Evolutionary conservation across 2,329 filamentous ascomycete species (phyloP), one percentile per base, ranked within the genome.

Genomic region (Botrytis hyacinthi): DNA sequence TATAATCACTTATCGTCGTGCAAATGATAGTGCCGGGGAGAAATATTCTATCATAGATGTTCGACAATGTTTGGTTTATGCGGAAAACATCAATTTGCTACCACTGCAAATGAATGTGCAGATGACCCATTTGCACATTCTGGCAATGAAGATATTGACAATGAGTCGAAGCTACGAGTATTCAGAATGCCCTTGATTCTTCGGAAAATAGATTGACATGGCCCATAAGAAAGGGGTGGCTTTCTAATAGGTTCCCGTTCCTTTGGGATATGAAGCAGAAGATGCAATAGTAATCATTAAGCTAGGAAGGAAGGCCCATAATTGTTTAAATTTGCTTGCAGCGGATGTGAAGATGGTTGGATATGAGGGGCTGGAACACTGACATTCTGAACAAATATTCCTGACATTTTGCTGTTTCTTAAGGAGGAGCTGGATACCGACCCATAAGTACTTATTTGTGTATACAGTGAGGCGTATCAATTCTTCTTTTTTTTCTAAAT

Each of bases 261-360:
- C 88, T 40, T 74, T 88, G 4, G 84, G 84, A 0, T 86, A 88
- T 78, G 86, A 86, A 0, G 78, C 68, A 0, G 79, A 83, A 26
- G 87, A 88, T 73, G 78, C 81, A 4, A 83, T 82, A 9, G 84
- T 88, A 0, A 78, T 80, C 5, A 59, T 83, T 29, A 57, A 74
- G 4, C 78, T 84, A 44, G 84, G 84, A 0, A 73, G 77, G n/a
- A 77, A 81, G 20, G 80, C 84, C 0, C 78, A 78, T 1, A 76
- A 77, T 1, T 80, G 81, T 51, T 76, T 88, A 32, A 69, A 76
- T 1, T 76, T 75, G 2, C 74, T 86, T 68, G 83, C 82, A 0
- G 74, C 83, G 37, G 68, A 80, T 1, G 81, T 83, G 0, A 71
- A 81, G 12, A 83, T 84, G 77, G 79, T 80, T 14, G 78, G 79